Evolutionary conservation across 441 rosid genomes (phyloP), one percentile per base, ranked within the genome.

Genomic region (Euphorbia celastroides): DNA sequence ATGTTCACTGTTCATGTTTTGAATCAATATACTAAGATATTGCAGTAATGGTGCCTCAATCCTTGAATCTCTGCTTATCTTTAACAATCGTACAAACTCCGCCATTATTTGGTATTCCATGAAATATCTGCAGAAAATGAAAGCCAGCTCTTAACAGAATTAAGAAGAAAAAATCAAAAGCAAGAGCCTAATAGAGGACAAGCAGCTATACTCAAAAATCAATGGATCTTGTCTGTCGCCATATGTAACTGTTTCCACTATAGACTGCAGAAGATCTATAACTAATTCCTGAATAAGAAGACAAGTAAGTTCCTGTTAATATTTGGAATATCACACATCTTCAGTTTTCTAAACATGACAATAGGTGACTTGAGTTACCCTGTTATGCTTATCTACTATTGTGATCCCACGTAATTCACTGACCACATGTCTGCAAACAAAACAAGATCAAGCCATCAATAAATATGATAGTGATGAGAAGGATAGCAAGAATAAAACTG

Each of bases 51-150:
- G 82, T 13, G 84, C 87, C 81, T 82, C 86, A 36, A 83, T 84
- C 68, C 80, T 77, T 62, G 92, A 79, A 69, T 70, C 80, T 64
- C 60, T 67, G 67, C 83, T 54, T 28, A 81, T 83, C 78, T 70
- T 86, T 67, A 88, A 70, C 30, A 86, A 20, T 31, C 90, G 82
- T 38, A 84, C 82, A 82, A 86, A 88, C 79, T 86, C 92, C 7
- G 88, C 81, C 76, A 86, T 68, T 42, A 86, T 88, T 80, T 88
- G 92, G 67, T 74, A 74, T 75, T 86, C 92, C 92, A 88, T 88
- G 73, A 88, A 88, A 65, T 80, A 83, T 66, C 88, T 84, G 82
- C 65, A 74, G 16, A 69, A 65, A 60, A 34, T 31, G 6, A 41
- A 46, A 75, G 19, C 19, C 23, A 38, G 25, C 25, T 44, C 61